Conservation (phyloP, 768 basidiomycete genomes). For the Amanita molliuscula region DNA sequence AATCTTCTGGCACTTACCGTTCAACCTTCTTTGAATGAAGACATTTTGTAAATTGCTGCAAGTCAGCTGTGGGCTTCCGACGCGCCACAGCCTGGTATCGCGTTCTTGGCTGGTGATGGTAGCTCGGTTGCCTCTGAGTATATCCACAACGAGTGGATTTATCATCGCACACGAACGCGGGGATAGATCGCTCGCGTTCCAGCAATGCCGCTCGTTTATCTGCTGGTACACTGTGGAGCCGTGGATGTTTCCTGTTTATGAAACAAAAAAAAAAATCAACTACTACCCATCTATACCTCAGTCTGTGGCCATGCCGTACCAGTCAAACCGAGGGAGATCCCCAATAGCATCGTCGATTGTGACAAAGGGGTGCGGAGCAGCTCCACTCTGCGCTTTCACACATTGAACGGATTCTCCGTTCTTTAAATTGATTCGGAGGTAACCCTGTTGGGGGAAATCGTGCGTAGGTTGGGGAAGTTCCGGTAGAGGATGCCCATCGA, state of each 20-base stretch:
- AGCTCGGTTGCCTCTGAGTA: conserved; percentile 17
- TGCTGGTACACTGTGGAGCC: conserved; percentile 8
- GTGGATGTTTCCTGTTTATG: conserved; percentile 26
- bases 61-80: conserved; percentile 28
- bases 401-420: conserved; percentile 29
- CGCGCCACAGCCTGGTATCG: conserved; percentile 41
- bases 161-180: conserved; percentile 26
- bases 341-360: conserved; percentile 64
- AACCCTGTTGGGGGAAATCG: conserved; percentile 31
- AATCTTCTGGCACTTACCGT: conserved; percentile 28
- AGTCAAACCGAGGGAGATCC: conserved; percentile 66
- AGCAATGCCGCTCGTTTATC: conserved; percentile 12
- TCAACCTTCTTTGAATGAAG: conserved; percentile 42
- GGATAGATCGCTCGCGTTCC: conserved; percentile 16
- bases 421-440: conserved; percentile 41
- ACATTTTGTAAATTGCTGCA: conserved; percentile 61
- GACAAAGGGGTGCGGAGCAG: conserved; percentile 46
- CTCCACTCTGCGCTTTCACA: conserved; percentile 36
- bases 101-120: conserved; percentile 25
- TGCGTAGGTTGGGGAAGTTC: conserved; percentile 48
- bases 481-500: conserved; percentile 31
- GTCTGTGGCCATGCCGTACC: conserved; percentile 29
- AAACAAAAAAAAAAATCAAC: background rate
- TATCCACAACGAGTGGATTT: conserved; percentile 25
- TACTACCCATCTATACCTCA: background rate